phyloP scores from a whole-genome alignment of 2,329 filamentous ascomycete genomes.

The Epichloe glyceriae region DNA sequence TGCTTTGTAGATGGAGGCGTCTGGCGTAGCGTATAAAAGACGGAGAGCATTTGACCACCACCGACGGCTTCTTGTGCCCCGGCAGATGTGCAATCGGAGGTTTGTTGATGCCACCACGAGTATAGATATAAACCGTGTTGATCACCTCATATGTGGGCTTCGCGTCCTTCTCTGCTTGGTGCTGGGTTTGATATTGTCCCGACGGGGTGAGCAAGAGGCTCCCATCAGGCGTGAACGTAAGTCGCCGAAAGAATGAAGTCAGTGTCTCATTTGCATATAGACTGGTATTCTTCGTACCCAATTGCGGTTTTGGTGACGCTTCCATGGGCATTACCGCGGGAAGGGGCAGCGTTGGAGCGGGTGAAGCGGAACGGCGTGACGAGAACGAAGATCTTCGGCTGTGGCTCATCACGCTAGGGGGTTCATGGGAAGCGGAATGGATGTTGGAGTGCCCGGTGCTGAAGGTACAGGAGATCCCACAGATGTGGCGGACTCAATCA shows the following conservation, averaged over 20 bases:
- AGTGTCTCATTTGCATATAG: constrained; percentile 95
- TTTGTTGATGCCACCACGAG: constrained; percentile 89
- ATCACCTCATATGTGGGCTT: constrained; percentile 76
- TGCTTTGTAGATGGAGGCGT: constrained; percentile 59
- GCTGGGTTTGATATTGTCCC: constrained; percentile 81
- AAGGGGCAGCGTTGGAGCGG: constrained; percentile 82
- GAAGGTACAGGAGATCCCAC: constrained; percentile 79
- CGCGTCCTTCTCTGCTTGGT: constrained; percentile 49
- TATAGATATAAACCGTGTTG: constrained; percentile 98
- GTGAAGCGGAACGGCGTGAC: constrained; percentile 75
- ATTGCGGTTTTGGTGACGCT: constrained; percentile 66
- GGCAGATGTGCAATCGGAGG: constrained; percentile 89
- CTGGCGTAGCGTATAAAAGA: constrained; percentile 72
- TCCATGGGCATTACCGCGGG: constrained; percentile 93
- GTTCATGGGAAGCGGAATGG: constrained; percentile 86
- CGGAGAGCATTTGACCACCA: constrained; percentile 85
- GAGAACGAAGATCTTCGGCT: constrained; percentile 93
- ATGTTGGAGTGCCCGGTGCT: constrained; percentile 85
- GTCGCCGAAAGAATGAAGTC: constrained; percentile 87
- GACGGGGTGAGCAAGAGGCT: constrained; percentile 88
- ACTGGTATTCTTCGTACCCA: constrained; percentile 69
- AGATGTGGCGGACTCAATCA: constrained; percentile 36
- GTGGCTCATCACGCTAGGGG: constrained; percentile 80
- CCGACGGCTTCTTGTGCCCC: constrained; percentile 94
- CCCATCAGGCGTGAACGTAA: constrained; percentile 92